Conservation (phyloP, 768 basidiomycete species). For the Suillus luteus region DNA sequence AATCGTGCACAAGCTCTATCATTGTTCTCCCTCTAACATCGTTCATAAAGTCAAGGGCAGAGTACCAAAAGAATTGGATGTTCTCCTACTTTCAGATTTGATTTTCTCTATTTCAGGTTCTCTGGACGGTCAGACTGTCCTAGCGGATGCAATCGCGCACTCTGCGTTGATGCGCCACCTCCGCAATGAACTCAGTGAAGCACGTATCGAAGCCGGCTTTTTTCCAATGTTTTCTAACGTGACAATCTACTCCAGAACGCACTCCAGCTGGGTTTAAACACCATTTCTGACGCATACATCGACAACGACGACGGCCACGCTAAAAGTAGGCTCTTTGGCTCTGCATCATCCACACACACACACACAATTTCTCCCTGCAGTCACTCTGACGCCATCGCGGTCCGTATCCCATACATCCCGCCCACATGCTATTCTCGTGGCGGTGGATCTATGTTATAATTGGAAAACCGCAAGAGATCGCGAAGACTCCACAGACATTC, state of each 20-base stretch:
- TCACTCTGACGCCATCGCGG: conserved; percentile 43
- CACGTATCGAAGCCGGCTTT: conserved; percentile 25
- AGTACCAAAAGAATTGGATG: conserved; percentile 44
- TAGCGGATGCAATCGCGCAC: conserved; percentile 40
- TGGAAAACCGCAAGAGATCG: conserved; percentile 33
- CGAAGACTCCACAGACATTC: conserved; percentile 35
- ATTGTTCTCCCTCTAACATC: conserved; percentile 32
- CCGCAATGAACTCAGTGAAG: conserved; percentile 51
- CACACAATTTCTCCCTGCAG: conserved; percentile 26
- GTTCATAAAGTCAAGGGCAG: conserved; percentile 36
- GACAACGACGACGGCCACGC: conserved; percentile 44
- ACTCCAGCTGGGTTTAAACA: conserved; percentile 54
- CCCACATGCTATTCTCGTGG: conserved; percentile 33
- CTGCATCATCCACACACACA: background rate
- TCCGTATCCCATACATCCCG: conserved; percentile 32
- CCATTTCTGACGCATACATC: conserved; percentile 54
- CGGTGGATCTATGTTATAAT: conserved; percentile 43
- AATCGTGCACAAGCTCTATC: conserved; percentile 46
- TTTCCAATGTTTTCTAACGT: conserved; percentile 16
- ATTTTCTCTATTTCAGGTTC: conserved; percentile 55
- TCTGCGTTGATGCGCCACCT: conserved; percentile 57
- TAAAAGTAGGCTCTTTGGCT: conserved; percentile 38
- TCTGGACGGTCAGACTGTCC: conserved; percentile 45
- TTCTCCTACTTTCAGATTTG: conserved; percentile 52
- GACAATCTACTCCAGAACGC: conserved; percentile 51